phyloP scores from a whole-genome alignment of 768 basidiomycete genomes.

The Lactarius psammicola region DNA sequence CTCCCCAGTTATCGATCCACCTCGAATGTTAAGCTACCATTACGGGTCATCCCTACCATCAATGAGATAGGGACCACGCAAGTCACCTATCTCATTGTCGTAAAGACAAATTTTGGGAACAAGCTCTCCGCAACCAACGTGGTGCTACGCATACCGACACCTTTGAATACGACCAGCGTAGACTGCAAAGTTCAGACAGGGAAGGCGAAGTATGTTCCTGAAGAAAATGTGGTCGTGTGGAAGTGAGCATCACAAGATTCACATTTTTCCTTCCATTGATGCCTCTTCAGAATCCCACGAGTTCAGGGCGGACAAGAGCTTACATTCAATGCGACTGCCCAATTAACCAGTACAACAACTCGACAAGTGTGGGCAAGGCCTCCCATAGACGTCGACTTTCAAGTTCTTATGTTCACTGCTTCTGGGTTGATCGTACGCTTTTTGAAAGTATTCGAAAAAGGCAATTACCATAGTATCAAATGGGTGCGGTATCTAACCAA shows the following conservation, averaged over 20 bases:
- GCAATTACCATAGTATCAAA: slow-evolving; percentile 90
- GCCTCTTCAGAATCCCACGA: slow-evolving; percentile 71
- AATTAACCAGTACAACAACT: slow-evolving; percentile 82
- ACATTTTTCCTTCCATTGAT: slow-evolving; percentile 1
- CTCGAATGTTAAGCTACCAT: slow-evolving; percentile 91
- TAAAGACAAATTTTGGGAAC: slow-evolving; percentile 85
- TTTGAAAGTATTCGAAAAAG: slow-evolving; percentile 97
- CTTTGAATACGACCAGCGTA: slow-evolving; percentile 88
- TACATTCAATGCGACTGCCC: slow-evolving; percentile 79
- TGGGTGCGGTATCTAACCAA: slow-evolving; percentile 96
- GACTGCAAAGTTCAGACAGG: slow-evolving; percentile 90
- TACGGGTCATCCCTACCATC: slow-evolving; percentile 86
- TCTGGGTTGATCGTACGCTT: slow-evolving; percentile 96
- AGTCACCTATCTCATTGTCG: slow-evolving; percentile 85
- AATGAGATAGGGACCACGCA: slow-evolving; percentile 90
- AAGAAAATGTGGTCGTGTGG: slow-evolving; percentile 96
- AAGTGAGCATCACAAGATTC: slow-evolving; percentile 61
- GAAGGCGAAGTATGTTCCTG: slow-evolving; percentile 97
- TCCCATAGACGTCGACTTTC: slow-evolving; percentile 97
- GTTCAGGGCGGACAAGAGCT: slow-evolving; percentile 92
- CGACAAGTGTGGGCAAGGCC: slow-evolving; percentile 98
- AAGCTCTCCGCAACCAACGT: slow-evolving; percentile 94
- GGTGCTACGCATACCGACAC: slow-evolving; percentile 92
- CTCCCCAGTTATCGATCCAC: slow-evolving; percentile 87
- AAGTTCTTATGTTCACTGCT: slow-evolving; percentile 98